phyloP scores from a whole-genome alignment of 768 basidiomycete genomes.

The Sporobolomyces roseus region DNA sequence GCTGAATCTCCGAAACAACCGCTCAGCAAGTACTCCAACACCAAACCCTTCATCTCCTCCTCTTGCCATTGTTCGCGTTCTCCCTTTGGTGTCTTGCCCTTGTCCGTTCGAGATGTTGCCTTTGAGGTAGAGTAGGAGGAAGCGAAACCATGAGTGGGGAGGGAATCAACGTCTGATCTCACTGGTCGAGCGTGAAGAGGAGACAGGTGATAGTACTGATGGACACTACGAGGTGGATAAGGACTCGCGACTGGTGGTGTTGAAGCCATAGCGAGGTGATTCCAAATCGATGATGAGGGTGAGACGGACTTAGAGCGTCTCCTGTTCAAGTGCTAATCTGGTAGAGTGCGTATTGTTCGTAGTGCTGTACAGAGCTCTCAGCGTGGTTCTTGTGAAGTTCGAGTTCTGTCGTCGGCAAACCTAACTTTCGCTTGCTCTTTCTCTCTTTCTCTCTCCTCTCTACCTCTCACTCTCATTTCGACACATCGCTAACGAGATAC shows the following conservation, averaged over 20 bases:
- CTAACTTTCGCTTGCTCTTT: no score
- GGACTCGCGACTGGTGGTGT: background rate
- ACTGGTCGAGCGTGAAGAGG: background rate
- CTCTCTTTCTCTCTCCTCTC: no score
- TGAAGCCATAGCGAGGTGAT: background rate
- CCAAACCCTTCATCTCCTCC: slow-evolving; percentile 24
- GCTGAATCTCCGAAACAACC: slow-evolving; percentile 23
- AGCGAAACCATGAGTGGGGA: background rate
- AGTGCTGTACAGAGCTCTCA: no score
- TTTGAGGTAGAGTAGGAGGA: background rate
- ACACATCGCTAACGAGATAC: no score
- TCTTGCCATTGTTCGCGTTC: slow-evolving; percentile 5
- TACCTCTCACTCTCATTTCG: no score
- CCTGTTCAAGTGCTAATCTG: no score
- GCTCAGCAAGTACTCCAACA: slow-evolving; percentile 34
- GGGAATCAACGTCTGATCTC: background rate
- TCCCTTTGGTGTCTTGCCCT: slow-evolving; percentile 1
- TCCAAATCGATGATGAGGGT: no score
- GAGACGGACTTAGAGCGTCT: no score
- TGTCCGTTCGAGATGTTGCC: background rate
- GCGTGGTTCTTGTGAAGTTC: no score
- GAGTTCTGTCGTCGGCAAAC: no score
- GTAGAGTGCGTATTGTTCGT: no score
- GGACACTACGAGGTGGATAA: background rate
- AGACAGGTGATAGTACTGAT: slow-evolving; percentile 1